A percentile compares a stretch with the other conserved stretches of the same genome.
Conservation (phyloP, 768 basidiomycete species). For the Harrya chromipes region DNA sequence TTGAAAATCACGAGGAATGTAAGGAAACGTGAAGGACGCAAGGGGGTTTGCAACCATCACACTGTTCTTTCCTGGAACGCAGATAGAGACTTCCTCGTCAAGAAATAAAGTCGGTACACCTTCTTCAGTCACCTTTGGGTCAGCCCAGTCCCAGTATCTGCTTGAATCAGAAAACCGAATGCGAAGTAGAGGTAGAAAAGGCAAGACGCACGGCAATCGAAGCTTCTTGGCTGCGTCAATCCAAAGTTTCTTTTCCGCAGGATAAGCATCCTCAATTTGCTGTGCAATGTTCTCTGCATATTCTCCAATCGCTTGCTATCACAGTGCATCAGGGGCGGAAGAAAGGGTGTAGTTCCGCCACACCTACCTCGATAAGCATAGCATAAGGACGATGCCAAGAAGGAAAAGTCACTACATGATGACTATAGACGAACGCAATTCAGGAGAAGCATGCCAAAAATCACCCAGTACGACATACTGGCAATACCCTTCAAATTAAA, state of each 20-base stretch:
- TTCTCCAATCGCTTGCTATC: constrained; percentile 28
- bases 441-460: not conserved
- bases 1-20: too few species aligned
- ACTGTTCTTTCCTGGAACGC: not conserved
- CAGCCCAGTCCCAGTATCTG: constrained; percentile 32
- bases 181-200: not conserved
- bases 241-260: constrained; percentile 17
- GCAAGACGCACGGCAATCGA: constrained; percentile 26
- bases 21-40: constrained; percentile 12
- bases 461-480: constrained; percentile 13
- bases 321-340: not conserved
- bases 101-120: constrained; percentile 24
- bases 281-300: constrained; percentile 22
- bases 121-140: constrained; percentile 11
- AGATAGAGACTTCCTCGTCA: constrained; percentile 9
- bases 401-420: constrained; percentile 20
- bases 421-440: constrained; percentile 7
- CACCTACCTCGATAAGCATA: constrained; percentile 24
- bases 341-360: too few species aligned
- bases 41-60: constrained; percentile 20
- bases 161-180: not conserved
- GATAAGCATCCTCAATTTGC: constrained; percentile 21
- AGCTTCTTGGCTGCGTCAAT: constrained; percentile 19
- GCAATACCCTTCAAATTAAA: constrained; percentile 21
- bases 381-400: constrained; percentile 28